Evolutionary conservation across 306 rosid genomes (phyloP).

Genomic region (Ormosia semicastrata): DNA sequence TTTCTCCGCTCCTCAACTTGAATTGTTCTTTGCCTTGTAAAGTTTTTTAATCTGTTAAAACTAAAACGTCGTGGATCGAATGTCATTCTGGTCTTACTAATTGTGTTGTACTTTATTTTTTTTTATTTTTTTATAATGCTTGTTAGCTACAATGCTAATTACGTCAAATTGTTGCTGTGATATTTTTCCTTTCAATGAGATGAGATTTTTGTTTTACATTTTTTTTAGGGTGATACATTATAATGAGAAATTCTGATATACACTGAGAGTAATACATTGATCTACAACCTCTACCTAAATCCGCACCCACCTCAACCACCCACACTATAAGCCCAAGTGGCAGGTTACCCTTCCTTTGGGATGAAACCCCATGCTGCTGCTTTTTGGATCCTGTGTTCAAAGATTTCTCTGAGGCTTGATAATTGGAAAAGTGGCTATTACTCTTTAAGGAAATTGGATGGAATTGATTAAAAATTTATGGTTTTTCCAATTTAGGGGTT

Average conservation of each 20-base stretch:
- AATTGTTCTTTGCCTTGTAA: background rate
- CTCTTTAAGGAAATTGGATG: background rate
- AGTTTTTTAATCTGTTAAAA: background rate
- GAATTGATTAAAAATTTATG: background rate
- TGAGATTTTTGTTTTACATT: background rate
- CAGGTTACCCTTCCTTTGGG: background rate
- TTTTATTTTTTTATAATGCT: background rate
- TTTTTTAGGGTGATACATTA: background rate
- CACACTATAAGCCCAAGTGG: background rate
- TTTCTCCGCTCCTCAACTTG: slow-evolving; percentile 22
- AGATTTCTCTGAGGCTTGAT: background rate
- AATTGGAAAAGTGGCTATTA: background rate
- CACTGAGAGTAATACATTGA: too few species aligned
- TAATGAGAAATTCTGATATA: too few species aligned
- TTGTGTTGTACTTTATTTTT: background rate
- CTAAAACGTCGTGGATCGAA: background rate
- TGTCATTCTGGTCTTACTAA: background rate
- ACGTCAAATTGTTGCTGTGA: background rate
- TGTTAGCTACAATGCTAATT: background rate
- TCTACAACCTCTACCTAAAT: background rate
- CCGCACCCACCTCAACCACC: background rate
- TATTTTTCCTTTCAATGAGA: background rate
- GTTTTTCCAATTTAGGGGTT: background rate
- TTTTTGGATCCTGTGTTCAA: background rate
- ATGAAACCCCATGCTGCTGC: background rate